Conservation (phyloP, 2,329 filamentous ascomycete genomes). For the Penicillium sp. region DNA sequence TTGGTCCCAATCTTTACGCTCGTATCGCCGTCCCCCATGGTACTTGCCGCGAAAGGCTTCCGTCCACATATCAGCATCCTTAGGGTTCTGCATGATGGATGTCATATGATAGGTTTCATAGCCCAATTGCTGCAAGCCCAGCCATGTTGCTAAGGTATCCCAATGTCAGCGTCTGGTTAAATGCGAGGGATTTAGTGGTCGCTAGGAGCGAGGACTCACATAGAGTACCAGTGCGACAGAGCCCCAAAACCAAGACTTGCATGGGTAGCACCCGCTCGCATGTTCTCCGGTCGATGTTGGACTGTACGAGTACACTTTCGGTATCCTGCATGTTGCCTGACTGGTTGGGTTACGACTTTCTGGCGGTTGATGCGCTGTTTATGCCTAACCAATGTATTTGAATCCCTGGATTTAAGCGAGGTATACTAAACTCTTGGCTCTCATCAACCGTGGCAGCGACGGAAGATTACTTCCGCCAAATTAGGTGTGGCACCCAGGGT, state of each 20-base stretch:
- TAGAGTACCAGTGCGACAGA: conserved; percentile 25
- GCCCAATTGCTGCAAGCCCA: conserved; percentile 25
- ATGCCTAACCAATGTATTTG: neutral
- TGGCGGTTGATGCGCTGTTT: neutral
- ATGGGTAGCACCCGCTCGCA: conserved; percentile 18
- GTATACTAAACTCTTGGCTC: neutral
- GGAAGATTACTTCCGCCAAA: neutral
- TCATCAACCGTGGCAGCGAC: neutral
- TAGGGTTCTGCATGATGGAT: conserved; percentile 16
- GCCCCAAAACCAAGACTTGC: conserved; percentile 22
- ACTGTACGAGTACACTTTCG: conserved; percentile 10
- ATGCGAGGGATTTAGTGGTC: neutral
- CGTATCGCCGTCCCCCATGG: conserved; percentile 4
- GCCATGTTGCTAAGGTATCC: conserved; percentile 12
- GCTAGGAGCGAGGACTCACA: conserved; percentile 6
- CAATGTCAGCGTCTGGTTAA: neutral
- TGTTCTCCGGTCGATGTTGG: conserved; percentile 14
- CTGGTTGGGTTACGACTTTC: neutral
- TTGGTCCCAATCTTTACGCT: conserved; percentile 30
- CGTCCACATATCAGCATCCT: conserved; percentile 9
- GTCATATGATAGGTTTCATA: conserved; percentile 26
- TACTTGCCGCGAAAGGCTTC: neutral
- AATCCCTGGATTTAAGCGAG: neutral
- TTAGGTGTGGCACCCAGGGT: neutral
- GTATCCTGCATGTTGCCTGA: conserved; percentile 6